Conservation (phyloP, 1,284 basidiomycete genomes). For the Sutorius eximius region DNA sequence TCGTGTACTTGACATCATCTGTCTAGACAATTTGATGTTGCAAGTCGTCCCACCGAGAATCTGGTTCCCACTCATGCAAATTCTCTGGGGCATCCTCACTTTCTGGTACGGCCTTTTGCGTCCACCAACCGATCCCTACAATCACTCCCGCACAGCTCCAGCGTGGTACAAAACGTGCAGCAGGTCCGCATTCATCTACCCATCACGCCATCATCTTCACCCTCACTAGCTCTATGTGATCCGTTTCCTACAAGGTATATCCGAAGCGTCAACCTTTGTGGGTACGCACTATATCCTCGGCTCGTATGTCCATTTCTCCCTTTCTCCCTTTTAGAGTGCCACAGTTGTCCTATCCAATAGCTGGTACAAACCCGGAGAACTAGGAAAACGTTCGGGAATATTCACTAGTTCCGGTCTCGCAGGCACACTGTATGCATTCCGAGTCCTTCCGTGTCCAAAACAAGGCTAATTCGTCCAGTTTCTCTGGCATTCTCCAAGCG, state of each 20-base stretch:
- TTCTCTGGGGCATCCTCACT: constrained; percentile 63
- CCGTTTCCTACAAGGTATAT: constrained; percentile 72
- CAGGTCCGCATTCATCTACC: constrained; percentile 40
- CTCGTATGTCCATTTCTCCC: constrained; percentile 43
- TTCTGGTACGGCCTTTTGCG: constrained; percentile 47
- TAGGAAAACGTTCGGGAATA: constrained; percentile 71
- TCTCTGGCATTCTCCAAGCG: constrained; percentile 71
- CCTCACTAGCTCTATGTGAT: constrained; percentile 61
- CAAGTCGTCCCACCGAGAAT: constrained; percentile 61
- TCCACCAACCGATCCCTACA: neutral
- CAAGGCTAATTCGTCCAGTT: constrained; percentile 40
- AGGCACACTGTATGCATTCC: constrained; percentile 54
- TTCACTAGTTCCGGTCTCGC: constrained; percentile 68
- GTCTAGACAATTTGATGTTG: constrained; percentile 60
- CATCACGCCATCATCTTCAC: constrained; percentile 3
- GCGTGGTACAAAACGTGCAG: constrained; percentile 52
- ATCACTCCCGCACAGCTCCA: constrained; percentile 44
- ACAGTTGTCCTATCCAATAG: constrained; percentile 31
- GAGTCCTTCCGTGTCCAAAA: neutral
- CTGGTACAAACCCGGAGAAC: constrained; percentile 69
- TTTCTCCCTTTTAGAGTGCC: neutral
- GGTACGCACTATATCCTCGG: constrained; percentile 76
- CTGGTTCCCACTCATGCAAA: constrained; percentile 67
- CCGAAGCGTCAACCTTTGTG: constrained; percentile 73
- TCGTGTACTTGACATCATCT: neutral